Evolutionary conservation across 2,329 filamentous ascomycete genomes (phyloP), one percentile per base, ranked within the genome.

Genomic region (Epichloe sibirici): DNA sequence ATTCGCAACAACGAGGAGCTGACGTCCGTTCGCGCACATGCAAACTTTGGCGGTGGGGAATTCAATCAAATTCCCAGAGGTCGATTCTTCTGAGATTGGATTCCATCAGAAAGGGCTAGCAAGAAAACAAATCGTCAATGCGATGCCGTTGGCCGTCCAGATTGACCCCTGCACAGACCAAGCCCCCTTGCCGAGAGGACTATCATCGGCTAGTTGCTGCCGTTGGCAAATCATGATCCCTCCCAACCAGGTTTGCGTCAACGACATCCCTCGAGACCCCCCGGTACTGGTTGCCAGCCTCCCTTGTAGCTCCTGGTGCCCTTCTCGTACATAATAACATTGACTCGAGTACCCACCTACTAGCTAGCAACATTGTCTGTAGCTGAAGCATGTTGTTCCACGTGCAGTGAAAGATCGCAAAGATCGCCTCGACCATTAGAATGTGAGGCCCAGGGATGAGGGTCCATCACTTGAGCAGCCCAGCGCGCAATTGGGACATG

Each of bases 131-230:
- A 31, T 42, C 11, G 23, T 40, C 46, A 40, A 15, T 17, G 17
- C 17, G 17, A 17, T 17, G 17, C 17, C 17, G 37, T 15, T 8
- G 47, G 17, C 47, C 5, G n/a, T 12, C 38, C 21, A 23, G 11
- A 42, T 42, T 15, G 13, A 43, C 28, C 38, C 47, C n/a, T 49
- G 47, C 1, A 3, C 38, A 42, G 4, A 25, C 38, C 15, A 49
- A 28, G 43, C 38, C 45, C 51, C 53, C 50, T 45, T 52, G 43
- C 28, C 51, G 44, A 50, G 31, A 42, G 8, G 39, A 12, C 8
- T 23, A 21, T 23, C 48, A 37, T 37, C 31, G 47, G 21, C 48
- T 49, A 43, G 39, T 25, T 12, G 48, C 52, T 35, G 34, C 49
- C 35, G 42, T 40, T 23, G 40, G 43, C 21, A 55, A 47, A 25